These are phyloP conservation scores for Anaeromyces robustus DNA, from an alignment of 192 early-diverging fungal species.

Conservation along the genomic window DNA sequence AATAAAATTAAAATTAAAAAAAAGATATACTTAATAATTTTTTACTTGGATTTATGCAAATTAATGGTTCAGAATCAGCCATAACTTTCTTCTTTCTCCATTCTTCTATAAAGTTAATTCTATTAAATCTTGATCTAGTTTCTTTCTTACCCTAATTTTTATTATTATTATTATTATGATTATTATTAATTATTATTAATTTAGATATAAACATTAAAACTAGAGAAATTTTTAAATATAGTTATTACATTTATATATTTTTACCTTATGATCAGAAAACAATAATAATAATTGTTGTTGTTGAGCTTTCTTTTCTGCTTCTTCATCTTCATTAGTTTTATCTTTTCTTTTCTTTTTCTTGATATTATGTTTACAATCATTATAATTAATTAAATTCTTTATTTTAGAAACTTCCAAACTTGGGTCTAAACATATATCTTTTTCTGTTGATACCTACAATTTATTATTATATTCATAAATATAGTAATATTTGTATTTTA, in stretches of 20 bases:
- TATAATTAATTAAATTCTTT: background rate
- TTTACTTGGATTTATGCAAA: background rate
- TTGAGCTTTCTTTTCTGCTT: background rate
- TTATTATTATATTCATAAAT: too few species aligned
- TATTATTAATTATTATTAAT: too few species aligned
- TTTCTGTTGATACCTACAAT: background rate
- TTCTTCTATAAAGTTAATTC: background rate
- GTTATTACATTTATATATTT: background rate
- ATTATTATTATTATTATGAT: background rate
- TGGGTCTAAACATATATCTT: background rate
- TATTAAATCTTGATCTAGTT: background rate
- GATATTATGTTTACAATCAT: background rate
- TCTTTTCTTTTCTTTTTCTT: background rate
- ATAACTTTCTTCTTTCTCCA: background rate
- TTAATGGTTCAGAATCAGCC: background rate
- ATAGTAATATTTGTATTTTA: too few species aligned
- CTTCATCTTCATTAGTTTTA: background rate
- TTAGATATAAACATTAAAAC: too few species aligned
- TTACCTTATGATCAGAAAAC: background rate
- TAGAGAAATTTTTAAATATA: too few species aligned
- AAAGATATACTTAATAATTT: background rate
- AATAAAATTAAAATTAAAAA: background rate
- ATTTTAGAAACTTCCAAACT: background rate
- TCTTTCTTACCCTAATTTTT: background rate
- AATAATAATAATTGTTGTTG: background rate